A percentile compares a stretch with the other conserved stretches of the same genome.
Conservation (phyloP, 805 yeast species). For the Candida verbasci region DNA sequence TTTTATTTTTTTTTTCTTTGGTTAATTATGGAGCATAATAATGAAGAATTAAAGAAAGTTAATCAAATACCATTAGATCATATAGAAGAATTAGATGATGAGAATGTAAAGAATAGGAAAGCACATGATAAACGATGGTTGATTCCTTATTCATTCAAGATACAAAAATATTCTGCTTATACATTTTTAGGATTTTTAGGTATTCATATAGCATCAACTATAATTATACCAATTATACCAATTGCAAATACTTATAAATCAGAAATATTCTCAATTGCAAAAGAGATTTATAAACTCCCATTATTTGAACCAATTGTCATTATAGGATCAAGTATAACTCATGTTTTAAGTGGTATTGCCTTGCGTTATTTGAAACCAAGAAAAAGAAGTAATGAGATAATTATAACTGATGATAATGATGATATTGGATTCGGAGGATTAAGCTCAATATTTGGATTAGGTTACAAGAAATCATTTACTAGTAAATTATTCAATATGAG, state of each 20-base stretch:
- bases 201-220: constrained; percentile 53
- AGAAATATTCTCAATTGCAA: constrained; percentile 54
- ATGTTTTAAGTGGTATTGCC: constrained; percentile 50
- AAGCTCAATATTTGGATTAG: constrained; percentile 51
- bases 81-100: neutral
- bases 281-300: constrained; percentile 58
- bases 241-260: constrained; percentile 32
- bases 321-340: constrained; percentile 43
- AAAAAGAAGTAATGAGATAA: constrained; percentile 7
- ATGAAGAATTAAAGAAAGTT: constrained; percentile 1
- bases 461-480: constrained; percentile 44
- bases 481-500: constrained; percentile 38
- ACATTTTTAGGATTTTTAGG: constrained; percentile 53
- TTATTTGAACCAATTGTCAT: constrained; percentile 46
- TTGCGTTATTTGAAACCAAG: constrained; percentile 24
- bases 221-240: constrained; percentile 51
- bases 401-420: constrained; percentile 34
- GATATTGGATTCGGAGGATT: constrained; percentile 61
- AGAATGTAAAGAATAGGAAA: neutral
- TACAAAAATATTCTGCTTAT: constrained; percentile 60
- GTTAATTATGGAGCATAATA: neutral
- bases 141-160: constrained; percentile 12
- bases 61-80: constrained; percentile 5
- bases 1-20: neutral
- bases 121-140: constrained; percentile 9